Percentiles rank a stretch among this genome's conserved stretches.
These are phyloP conservation scores for Thelonectria discophora DNA, from an alignment of 2,329 filamentous ascomycete species.

Conservation along the genomic window DNA sequence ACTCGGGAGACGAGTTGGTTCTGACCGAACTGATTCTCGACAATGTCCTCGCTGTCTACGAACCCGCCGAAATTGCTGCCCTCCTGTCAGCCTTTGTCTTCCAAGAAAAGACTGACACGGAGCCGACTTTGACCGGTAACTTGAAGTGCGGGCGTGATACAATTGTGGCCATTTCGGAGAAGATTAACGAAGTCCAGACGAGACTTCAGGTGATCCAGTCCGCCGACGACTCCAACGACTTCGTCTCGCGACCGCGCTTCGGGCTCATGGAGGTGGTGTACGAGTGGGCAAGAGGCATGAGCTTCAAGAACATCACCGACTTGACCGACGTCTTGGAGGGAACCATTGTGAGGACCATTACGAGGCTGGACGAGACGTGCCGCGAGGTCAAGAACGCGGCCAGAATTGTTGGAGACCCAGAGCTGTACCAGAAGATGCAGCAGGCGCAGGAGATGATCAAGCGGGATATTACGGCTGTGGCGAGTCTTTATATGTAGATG, in stretches of 20 bases:
- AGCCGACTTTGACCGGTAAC: conserved; percentile 81
- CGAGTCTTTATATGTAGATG: conserved; percentile 86
- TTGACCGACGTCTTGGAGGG: conserved; percentile 96
- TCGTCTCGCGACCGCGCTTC: conserved; percentile 85
- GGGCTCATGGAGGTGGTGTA: conserved; percentile 98
- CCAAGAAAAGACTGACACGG: conserved; percentile 90
- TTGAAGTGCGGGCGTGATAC: conserved; percentile 84
- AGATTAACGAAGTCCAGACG: conserved; percentile 90
- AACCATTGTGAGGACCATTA: conserved; percentile 95
- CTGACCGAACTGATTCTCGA: conserved; percentile 96
- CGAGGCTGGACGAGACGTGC: conserved; percentile 92
- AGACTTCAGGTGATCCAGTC: conserved; percentile 91
- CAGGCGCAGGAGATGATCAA: conserved; percentile 97
- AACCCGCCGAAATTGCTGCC: conserved; percentile 95
- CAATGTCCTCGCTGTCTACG: conserved; percentile 94
- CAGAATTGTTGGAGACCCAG: conserved; percentile 92
- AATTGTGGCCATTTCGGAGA: conserved; percentile 90
- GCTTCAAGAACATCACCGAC: conserved; percentile 96
- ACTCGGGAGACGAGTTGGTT: conserved; percentile 95
- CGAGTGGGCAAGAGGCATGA: conserved; percentile 98
- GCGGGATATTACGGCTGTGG: conserved; percentile 90
- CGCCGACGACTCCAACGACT: conserved; percentile 91
- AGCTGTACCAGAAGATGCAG: conserved; percentile 95
- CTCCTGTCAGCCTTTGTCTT: conserved; percentile 95
- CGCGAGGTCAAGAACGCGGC: conserved; percentile 97